phyloP scores from a whole-genome alignment of 139 green algal genomes.

The Chlamydomonas schloesseri region DNA sequence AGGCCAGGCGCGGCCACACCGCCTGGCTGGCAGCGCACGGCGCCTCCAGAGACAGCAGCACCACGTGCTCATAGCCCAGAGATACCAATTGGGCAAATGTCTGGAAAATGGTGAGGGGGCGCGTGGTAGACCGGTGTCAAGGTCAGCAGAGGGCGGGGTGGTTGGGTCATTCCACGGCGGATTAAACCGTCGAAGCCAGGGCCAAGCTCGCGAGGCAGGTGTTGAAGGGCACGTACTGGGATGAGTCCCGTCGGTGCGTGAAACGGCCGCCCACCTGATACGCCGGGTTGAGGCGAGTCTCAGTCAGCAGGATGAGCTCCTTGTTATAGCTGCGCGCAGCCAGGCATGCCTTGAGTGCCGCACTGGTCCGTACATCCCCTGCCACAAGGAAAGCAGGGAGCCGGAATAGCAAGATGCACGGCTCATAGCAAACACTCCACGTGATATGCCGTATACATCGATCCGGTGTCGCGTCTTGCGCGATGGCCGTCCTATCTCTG shows the following conservation, averaged over 20 bases:
- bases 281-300: constrained; percentile 43
- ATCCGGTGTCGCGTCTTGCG: too few relatives aligned
- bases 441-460: too few relatives aligned
- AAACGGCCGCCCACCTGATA: constrained; percentile 49
- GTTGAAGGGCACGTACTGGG: too few relatives aligned
- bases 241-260: too few relatives aligned
- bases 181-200: too few relatives aligned
- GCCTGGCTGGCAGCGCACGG: not conserved
- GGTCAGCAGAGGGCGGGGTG: not conserved
- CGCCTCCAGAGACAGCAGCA: not conserved
- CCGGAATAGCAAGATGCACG: not conserved
- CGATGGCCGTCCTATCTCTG: too few relatives aligned
- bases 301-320: constrained; percentile 55
- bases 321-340: constrained; percentile 35
- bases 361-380: constrained; percentile 40
- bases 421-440: too few relatives aligned
- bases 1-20: constrained; percentile 35
- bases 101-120: not conserved
- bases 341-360: constrained; percentile 27
- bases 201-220: too few relatives aligned
- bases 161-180: too few relatives aligned
- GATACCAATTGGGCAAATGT: not conserved
- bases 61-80: constrained; percentile 43
- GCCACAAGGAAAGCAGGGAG: too few relatives aligned
- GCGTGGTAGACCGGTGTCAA: too few relatives aligned